These are phyloP conservation scores for Xylariaceae sp. DNA, from an alignment of 2,329 filamentous ascomycete species.

Conservation along the genomic window DNA sequence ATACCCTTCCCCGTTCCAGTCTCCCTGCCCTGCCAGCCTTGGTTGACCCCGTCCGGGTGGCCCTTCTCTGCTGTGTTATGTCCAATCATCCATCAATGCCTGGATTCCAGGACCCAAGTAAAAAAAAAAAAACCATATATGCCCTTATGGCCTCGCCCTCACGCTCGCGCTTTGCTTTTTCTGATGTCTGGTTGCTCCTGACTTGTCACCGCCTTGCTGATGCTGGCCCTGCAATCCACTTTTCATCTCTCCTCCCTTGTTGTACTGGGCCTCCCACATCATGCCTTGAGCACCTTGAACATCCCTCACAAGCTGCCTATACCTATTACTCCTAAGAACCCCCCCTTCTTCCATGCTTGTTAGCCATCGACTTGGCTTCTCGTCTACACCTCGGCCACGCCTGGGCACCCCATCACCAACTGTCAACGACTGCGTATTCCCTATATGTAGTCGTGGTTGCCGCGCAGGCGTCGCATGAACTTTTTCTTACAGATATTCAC, in stretches of 20 bases:
- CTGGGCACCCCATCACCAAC: background rate
- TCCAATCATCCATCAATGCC: constrained; percentile 7
- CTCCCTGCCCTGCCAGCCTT: constrained; percentile 6
- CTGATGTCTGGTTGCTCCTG: constrained; percentile 2
- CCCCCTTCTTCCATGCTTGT: too few relatives aligned
- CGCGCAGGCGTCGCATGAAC: constrained; percentile 9
- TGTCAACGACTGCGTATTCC: background rate
- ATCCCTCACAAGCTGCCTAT: constrained; percentile 9
- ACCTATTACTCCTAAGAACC: constrained; percentile 12
- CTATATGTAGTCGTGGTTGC: constrained; percentile 2
- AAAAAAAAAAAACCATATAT: constrained; percentile 4
- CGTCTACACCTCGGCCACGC: background rate
- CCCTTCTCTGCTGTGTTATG: constrained; percentile 11
- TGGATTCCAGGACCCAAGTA: constrained; percentile 12
- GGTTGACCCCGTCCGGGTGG: constrained; percentile 10
- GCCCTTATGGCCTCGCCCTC: constrained; percentile 2
- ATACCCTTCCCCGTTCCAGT: background rate
- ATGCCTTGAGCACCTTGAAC: background rate
- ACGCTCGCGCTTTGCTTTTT: constrained; percentile 10
- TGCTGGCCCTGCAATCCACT: constrained; percentile 5
- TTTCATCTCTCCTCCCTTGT: background rate
- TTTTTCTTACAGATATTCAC: constrained; percentile 6
- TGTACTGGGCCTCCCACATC: background rate
- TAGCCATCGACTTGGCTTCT: constrained; percentile 2
- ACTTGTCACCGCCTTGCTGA: constrained; percentile 1